phyloP scores from a whole-genome alignment of 495 filamentous ascomycete species.

The Saxophila tyrrhenica region DNA sequence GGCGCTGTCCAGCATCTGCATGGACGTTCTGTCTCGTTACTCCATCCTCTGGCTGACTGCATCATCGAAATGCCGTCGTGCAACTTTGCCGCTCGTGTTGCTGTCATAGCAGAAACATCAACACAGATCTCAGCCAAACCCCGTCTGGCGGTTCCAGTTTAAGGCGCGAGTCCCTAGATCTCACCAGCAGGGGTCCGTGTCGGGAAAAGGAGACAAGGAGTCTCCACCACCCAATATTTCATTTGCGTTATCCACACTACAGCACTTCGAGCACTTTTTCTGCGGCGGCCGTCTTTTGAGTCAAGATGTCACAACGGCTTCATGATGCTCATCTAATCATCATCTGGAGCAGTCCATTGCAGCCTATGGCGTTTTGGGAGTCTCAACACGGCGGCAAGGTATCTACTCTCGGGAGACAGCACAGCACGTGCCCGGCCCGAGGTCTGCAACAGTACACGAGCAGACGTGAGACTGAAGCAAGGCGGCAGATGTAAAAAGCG shows the following conservation, averaged over 20 bases:
- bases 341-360: background rate
- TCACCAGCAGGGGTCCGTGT: background rate
- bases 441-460: too few species aligned
- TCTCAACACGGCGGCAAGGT: background rate
- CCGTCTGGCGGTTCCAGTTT: too few species aligned
- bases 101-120: too few species aligned
- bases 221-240: too few species aligned
- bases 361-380: background rate
- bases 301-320: background rate
- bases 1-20: background rate
- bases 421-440: too few species aligned
- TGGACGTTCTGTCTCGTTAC: background rate
- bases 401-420: background rate
- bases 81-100: too few species aligned
- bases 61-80: too few species aligned
- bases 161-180: too few species aligned
- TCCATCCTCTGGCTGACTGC: background rate
- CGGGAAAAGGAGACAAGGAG: background rate
- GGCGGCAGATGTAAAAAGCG: background rate
- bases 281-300: background rate
- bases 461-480: too few species aligned
- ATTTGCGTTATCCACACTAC: too few species aligned
- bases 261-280: background rate
- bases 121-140: too few species aligned
- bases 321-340: background rate